phyloP scores from a whole-genome alignment of 768 basidiomycete genomes.

The Neoboletus subvelutipes region DNA sequence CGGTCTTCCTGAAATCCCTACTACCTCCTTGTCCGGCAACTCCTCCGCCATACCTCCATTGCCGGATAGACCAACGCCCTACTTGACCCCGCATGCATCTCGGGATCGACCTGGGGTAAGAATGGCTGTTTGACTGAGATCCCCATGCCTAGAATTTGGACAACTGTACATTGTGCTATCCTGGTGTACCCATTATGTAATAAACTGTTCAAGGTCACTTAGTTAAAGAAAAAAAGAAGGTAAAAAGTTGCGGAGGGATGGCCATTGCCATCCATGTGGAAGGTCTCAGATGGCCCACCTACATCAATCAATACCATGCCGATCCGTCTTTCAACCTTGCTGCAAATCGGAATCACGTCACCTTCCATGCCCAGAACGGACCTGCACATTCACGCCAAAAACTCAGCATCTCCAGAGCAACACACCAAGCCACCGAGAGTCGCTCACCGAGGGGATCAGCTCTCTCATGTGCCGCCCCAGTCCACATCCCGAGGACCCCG shows the following conservation, averaged over 20 bases:
- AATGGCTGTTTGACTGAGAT: too few relatives aligned
- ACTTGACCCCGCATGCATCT: too few relatives aligned
- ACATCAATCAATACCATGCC: too few relatives aligned
- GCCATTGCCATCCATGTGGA: neutral
- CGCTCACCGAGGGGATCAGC: slow-evolving; percentile 44
- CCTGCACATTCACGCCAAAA: slow-evolving; percentile 23
- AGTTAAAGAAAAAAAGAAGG: neutral
- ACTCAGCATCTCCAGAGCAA: neutral
- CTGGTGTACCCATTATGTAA: too few relatives aligned
- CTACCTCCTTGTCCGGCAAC: too few relatives aligned
- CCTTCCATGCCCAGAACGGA: slow-evolving; percentile 47
- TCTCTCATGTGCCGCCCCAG: slow-evolving; percentile 46
- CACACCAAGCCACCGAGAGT: neutral
- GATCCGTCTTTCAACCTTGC: neutral
- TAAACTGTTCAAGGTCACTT: neutral
- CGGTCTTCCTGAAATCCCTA: too few relatives aligned
- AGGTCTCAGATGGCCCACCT: neutral
- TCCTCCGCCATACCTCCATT: too few relatives aligned
- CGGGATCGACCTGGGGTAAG: too few relatives aligned
- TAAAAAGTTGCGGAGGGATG: neutral
- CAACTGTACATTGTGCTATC: too few relatives aligned
- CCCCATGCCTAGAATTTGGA: too few relatives aligned
- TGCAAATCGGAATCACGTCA: slow-evolving; percentile 23
- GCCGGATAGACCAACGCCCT: too few relatives aligned
- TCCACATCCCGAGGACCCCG: slow-evolving; percentile 58